These are phyloP conservation scores for Wallacemonas sp. DNA, from an alignment of 208 protist genomes.

Conservation along the genomic window DNA sequence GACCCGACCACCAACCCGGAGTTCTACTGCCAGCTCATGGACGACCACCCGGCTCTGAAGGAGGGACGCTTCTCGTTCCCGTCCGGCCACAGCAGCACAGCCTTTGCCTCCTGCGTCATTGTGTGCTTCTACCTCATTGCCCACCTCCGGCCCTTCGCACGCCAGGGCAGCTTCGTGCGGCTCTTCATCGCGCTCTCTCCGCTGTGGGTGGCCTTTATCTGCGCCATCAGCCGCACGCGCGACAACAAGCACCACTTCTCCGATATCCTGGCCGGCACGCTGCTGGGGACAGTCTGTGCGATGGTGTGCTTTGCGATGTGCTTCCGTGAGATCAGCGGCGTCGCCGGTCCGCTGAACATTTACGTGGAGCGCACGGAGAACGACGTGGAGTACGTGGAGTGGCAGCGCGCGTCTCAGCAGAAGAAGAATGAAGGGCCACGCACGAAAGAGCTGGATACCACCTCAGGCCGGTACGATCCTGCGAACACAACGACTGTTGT, in stretches of 20 bases:
- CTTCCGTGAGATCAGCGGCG: conserved; percentile 35
- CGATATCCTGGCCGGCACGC: conserved; percentile 71
- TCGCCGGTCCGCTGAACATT: conserved; percentile 23
- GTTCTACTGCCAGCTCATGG: conserved; percentile 62
- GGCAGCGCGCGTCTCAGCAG: not conserved
- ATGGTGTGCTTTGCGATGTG: conserved; percentile 39
- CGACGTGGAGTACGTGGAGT: conserved; percentile 40
- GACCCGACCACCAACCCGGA: conserved; percentile 33
- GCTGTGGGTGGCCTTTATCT: conserved; percentile 49
- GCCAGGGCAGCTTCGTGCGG: conserved; percentile 62
- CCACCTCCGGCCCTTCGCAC: conserved; percentile 55
- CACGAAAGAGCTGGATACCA: not conserved
- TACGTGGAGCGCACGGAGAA: conserved; percentile 36
- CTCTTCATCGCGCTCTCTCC: conserved; percentile 62
- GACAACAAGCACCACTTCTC: conserved; percentile 88
- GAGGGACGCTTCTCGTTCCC: conserved; percentile 89
- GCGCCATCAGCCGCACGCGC: conserved; percentile 78
- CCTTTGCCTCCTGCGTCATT: conserved; percentile 69
- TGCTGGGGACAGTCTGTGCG: conserved; percentile 57
- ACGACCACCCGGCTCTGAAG: conserved; percentile 29
- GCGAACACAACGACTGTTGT: not conserved
- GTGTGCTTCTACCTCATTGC: conserved; percentile 73
- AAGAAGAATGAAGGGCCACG: not conserved
- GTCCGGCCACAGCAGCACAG: conserved; percentile 86
- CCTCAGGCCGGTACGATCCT: not conserved